phyloP scores from a whole-genome alignment of 805 yeast species.

The Danielia reshetovae region DNA sequence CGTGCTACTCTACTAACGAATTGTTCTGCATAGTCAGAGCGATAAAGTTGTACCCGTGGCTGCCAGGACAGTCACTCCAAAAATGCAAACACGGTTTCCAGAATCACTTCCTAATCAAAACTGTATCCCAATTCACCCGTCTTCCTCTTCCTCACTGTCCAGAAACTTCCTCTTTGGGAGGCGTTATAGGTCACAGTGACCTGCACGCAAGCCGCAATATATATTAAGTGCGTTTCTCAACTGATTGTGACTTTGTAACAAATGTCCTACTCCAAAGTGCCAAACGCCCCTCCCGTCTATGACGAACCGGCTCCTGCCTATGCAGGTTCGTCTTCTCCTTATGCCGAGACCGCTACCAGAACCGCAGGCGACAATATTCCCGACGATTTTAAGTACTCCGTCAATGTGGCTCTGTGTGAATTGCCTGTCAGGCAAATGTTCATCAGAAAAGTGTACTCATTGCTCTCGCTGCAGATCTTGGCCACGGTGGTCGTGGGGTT shows the following conservation, averaged over 20 bases:
- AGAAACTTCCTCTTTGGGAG: too few relatives aligned
- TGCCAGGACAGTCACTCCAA: too few relatives aligned
- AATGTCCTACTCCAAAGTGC: constrained; percentile 12
- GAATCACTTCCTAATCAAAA: too few relatives aligned
- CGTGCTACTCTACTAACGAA: too few relatives aligned
- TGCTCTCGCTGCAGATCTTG: constrained; percentile 61
- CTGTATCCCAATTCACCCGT: too few relatives aligned
- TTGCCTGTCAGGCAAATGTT: constrained; percentile 72
- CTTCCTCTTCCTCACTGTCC: too few relatives aligned
- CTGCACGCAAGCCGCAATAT: not conserved
- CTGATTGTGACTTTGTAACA: too few relatives aligned
- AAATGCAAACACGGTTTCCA: too few relatives aligned
- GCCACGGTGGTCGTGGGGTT: constrained; percentile 58
- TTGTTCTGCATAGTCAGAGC: too few relatives aligned
- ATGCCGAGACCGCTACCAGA: constrained; percentile 12
- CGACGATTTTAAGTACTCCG: constrained; percentile 81
- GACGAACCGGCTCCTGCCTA: constrained; percentile 12
- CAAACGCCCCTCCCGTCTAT: constrained; percentile 12
- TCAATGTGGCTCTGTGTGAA: constrained; percentile 73
- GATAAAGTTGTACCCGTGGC: too few relatives aligned
- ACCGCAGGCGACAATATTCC: constrained; percentile 14
- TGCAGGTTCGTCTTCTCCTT: too few relatives aligned
- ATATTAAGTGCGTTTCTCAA: not conserved
- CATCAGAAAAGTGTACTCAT: constrained; percentile 72
- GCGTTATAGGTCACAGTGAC: too few relatives aligned